Conservation (phyloP, 495 filamentous ascomycete species). For the Darksidea phi region DNA sequence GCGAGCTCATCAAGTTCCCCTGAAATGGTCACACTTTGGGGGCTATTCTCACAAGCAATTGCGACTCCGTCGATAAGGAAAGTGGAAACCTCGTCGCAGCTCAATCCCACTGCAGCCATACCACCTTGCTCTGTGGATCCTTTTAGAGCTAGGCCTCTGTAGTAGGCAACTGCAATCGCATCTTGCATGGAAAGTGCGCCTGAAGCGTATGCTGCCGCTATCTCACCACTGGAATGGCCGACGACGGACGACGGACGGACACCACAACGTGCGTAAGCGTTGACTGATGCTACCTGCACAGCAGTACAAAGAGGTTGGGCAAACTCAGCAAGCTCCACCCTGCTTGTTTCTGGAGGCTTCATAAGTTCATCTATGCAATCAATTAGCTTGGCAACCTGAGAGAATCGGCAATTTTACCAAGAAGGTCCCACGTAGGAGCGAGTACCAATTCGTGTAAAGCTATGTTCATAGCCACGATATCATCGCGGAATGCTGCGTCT, state of each 20-base stretch:
- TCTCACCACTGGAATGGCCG: slow-evolving; percentile 26
- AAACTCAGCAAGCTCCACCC: neutral
- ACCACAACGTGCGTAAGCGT: neutral
- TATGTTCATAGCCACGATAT: neutral
- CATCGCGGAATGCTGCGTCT: neutral
- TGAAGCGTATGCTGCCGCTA: slow-evolving; percentile 25
- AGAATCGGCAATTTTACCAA: slow-evolving; percentile 3
- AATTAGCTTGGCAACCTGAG: too few species aligned
- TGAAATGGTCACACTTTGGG: slow-evolving; percentile 15
- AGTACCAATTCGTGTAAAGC: neutral
- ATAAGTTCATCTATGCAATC: neutral
- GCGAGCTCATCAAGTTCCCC: slow-evolving; percentile 17
- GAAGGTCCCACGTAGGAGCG: neutral
- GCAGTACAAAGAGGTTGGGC: slow-evolving; percentile 23
- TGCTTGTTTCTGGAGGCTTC: neutral
- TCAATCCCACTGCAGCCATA: slow-evolving; percentile 9
- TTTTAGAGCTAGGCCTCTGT: slow-evolving; percentile 6
- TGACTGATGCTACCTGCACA: slow-evolving; percentile 26
- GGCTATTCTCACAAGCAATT: slow-evolving; percentile 11
- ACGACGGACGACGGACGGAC: slow-evolving; percentile 13
- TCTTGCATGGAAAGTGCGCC: slow-evolving; percentile 4
- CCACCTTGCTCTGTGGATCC: neutral
- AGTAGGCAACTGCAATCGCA: slow-evolving; percentile 15
- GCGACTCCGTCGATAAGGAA: neutral
- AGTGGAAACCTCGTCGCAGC: neutral